Evolutionary conservation across 345 rosid genomes (phyloP).

Genomic region (Salix arbutifolia): DNA sequence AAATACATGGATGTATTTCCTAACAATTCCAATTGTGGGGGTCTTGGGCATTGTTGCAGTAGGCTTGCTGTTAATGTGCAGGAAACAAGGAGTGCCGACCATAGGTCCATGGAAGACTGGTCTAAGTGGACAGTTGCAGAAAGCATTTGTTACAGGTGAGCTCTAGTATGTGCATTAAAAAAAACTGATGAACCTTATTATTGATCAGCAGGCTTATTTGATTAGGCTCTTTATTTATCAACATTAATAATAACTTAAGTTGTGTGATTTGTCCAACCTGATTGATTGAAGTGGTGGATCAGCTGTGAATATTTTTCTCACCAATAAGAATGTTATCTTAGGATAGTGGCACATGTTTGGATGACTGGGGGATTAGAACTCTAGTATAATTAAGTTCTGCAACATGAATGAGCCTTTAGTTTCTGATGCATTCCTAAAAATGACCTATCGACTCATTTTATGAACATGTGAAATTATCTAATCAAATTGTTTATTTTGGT

Average conservation of each 20-base stretch:
- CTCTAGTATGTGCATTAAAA: background rate
- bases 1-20: slow-evolving; percentile 48
- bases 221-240: background rate
- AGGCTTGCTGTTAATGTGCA: slow-evolving; percentile 35
- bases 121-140: slow-evolving; percentile 89
- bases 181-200: background rate
- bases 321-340: background rate
- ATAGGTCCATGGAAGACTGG: slow-evolving; percentile 95
- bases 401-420: background rate
- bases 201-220: background rate
- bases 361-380: background rate
- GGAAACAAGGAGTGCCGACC: slow-evolving; percentile 48
- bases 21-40: slow-evolving; percentile 33
- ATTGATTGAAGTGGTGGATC: background rate
- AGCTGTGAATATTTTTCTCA: background rate
- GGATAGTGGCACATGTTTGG: background rate
- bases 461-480: background rate
- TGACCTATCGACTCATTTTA: background rate
- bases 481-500: background rate
- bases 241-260: background rate
- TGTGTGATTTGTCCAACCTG: background rate
- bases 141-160: slow-evolving; percentile 81
- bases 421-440: background rate
- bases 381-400: background rate
- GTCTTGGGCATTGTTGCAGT: slow-evolving; percentile 30